Evolutionary conservation across 2,329 filamentous ascomycete genomes (phyloP), one percentile per base, ranked within the genome.

Genomic region (Zymoseptoria brevis): DNA sequence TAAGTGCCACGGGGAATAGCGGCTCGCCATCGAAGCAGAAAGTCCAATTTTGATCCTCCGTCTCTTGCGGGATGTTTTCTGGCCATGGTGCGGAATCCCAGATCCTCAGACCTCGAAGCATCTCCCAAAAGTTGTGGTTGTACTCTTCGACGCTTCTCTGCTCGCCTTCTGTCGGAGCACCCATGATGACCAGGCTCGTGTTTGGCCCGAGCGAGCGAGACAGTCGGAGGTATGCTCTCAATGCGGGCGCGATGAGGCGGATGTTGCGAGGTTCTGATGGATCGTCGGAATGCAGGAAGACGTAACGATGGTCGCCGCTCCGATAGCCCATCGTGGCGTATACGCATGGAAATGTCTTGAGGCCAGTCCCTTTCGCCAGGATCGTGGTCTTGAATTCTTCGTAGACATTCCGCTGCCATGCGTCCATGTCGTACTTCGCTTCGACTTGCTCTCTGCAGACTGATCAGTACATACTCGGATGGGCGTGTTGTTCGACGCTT

Each of bases 351-450:
- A 64, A 64, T 5, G 62, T 64, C 45, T 61, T 63, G 51, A 64
- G 57, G 8, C 62, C 62, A 19, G 50, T 60, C 5, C 57, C 62
- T 29, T 64, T 64, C 8, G 62, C 62, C 13, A 64, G 57, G 13
- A 64, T 63, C n/a, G 62, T 63, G 13, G 61, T 60, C 50, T 61
- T 63, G 62, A 64, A 64, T 19, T 64, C 62, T 50, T 64, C 62
- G 9, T 63, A 64, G 13, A 59, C 62, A 41, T 61, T 22, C 19
- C 62, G 57, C 45, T 64, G 62, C 62, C 62, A 64, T 45, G 62
- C 55, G 52, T 64, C 45, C 61, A 63, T 63, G 48, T 63, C 61
- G 24, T 51, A 64, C 11, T 60, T 53, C 19, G 55, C 54, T 41
- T 64, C 62, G 26, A 64, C 50, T 35, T 61, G 59, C 41, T 64